These are phyloP conservation scores for Mycena crocata DNA, from an alignment of 768 basidiomycete species.

Conservation along the genomic window DNA sequence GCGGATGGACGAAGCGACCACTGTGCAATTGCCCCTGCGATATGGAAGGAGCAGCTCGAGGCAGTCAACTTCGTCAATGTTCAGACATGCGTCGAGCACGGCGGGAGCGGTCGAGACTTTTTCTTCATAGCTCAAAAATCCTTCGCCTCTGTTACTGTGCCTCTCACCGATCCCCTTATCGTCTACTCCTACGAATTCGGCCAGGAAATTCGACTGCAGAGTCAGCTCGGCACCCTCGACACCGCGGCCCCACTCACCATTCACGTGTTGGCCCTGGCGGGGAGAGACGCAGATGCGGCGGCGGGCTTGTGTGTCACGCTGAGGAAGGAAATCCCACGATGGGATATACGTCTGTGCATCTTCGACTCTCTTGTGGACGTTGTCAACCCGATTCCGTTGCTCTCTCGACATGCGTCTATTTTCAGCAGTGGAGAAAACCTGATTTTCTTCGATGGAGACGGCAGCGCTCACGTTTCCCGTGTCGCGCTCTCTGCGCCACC, in stretches of 20 bases:
- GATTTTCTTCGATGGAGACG: not conserved
- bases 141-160: too few species aligned
- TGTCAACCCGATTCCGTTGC: not conserved
- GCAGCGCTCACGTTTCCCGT: not conserved
- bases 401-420: not conserved
- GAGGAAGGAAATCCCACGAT: not conserved
- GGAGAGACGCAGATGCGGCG: conserved; percentile 16
- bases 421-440: conserved; percentile 2
- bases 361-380: conserved; percentile 2
- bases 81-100: conserved; percentile 1
- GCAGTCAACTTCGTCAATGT: not conserved
- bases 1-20: not conserved
- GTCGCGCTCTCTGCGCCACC: not conserved
- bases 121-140: conserved; percentile 17
- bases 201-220: not conserved
- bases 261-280: not conserved
- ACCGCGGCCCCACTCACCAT: not conserved
- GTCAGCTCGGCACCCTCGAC: not conserved
- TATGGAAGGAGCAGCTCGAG: conserved; percentile 9
- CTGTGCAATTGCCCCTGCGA: not conserved
- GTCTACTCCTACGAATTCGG: conserved; percentile 12
- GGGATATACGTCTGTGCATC: conserved; percentile 14
- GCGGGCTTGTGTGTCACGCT: not conserved
- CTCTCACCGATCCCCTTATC: not conserved
- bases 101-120: conserved; percentile 2